Evolutionary conservation across 139 green algal species (phyloP), one percentile per base, ranked within the genome.

Genomic region (Micromonas pusilla): DNA sequence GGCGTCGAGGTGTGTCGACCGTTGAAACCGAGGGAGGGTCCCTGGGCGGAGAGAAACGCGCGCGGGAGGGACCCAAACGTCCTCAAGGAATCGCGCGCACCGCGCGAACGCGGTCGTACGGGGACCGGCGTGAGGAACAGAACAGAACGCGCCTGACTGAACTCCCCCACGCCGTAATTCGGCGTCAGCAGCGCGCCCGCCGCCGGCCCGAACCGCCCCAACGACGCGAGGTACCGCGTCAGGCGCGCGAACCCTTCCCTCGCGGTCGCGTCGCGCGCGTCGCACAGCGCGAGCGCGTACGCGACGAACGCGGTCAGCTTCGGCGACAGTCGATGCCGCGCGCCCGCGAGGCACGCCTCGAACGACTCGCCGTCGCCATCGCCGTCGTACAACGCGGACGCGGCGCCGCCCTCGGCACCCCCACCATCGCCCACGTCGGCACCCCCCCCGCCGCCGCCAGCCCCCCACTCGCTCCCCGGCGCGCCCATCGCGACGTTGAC

Each of bases 201-300:
- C n/a, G 34, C 26, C 45, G 75, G 79, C 2, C 79, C 79, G 33
- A 86, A 85, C 79, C 70, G 85, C 32, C 78, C 73, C 28, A 83
- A 60, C 1, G 33, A 36, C 4, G 23, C 21, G 16, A 34, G 20
- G 77, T 62, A 74, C 67, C 45, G n/a, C 25, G 52, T 28, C 38
- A 32, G 62, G 60, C 3, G 36, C n/a, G 1, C 36, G 34, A 25
- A 37, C 37, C 25, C 23, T 57, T 30, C 31, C 31, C 21, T 9
- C 73, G 23, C 39, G 39, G 45, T 62, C 60, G 23, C 73, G 26
- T 31, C 1, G 21, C 26, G 3, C 31, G 21, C 34, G 66, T 53
- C 62, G 3, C 37, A 6, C 4, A 37, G 23, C 9, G 34, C 63
- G 60, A 82, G 21, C 34, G 52, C 77, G 28, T 73, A 77, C 66